Conservation (phyloP, 129 eudicot species). For the Saussurea involucrata region DNA sequence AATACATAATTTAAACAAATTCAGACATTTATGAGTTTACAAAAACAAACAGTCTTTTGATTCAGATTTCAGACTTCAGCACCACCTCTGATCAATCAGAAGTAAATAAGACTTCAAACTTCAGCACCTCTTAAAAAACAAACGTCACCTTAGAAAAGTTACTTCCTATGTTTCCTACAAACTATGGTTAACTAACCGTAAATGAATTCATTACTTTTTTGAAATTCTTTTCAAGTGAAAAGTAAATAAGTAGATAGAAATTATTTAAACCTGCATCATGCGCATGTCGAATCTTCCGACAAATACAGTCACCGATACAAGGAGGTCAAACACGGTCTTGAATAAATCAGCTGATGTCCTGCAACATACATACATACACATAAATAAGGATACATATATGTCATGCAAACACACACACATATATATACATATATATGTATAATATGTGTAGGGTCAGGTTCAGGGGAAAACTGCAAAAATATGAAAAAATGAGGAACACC, state of each 20-base stretch:
- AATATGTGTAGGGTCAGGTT: too few relatives aligned
- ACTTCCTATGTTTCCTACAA: not conserved
- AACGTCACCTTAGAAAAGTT: too few relatives aligned
- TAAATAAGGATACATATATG: not conserved
- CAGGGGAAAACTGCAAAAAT: too few relatives aligned
- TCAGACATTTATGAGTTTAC: too few relatives aligned
- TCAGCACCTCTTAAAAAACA: too few relatives aligned
- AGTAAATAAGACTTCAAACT: too few relatives aligned
- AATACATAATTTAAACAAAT: too few relatives aligned
- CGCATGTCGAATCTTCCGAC: constrained; percentile 99
- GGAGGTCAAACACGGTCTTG: constrained; percentile 93
- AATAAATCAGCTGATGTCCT: constrained; percentile 99
- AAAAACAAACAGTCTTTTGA: too few relatives aligned
- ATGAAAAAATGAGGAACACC: too few relatives aligned
- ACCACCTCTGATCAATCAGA: too few relatives aligned
- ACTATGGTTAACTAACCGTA: not conserved
- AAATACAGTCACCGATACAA: constrained; percentile 94
- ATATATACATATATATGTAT: not conserved
- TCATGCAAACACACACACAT: not conserved
- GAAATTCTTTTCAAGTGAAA: not conserved
- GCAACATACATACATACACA: constrained; percentile 20
- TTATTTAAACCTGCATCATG: constrained; percentile 85
- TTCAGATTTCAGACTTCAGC: too few relatives aligned
- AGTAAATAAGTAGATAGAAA: not conserved
- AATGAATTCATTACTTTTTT: not conserved